Conservation (phyloP, 2,329 filamentous ascomycete species). For the Sodiomyces alkalinus region DNA sequence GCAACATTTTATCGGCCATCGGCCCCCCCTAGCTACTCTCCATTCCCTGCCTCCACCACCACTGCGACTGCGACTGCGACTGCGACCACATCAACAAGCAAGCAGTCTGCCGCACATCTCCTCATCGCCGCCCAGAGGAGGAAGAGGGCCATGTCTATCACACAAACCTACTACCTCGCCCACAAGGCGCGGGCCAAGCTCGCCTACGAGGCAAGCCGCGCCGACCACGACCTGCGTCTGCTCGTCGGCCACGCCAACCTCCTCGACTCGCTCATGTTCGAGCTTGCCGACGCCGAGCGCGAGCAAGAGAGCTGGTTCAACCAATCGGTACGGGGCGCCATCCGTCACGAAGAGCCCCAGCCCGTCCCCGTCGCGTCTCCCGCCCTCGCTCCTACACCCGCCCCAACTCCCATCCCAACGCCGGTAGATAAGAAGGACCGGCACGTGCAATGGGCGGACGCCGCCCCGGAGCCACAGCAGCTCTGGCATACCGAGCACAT, state of each 20-base stretch:
- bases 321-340: slow-evolving; percentile 71
- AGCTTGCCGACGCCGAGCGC: slow-evolving; percentile 80
- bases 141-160: slow-evolving; percentile 90
- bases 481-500: slow-evolving; percentile 55
- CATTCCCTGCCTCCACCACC: slow-evolving; percentile 1
- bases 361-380: no score
- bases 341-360: slow-evolving; percentile 20
- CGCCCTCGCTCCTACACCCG: no score
- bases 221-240: slow-evolving; percentile 87
- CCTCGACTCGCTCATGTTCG: slow-evolving; percentile 86
- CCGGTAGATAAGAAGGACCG: slow-evolving; percentile 27
- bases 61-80: no score
- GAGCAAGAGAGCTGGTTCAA: slow-evolving; percentile 98
- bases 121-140: slow-evolving; percentile 19
- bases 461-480: slow-evolving; percentile 56
- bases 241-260: slow-evolving; percentile 98
- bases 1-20: neutral
- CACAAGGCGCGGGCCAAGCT: slow-evolving; percentile 96
- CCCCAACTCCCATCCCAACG: no score
- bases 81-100: no score
- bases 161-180: slow-evolving; percentile 95
- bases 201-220: slow-evolving; percentile 72
- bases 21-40: neutral
- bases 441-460: slow-evolving; percentile 80
- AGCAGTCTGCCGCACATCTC: no score